Conservation (phyloP, 2,329 filamentous ascomycete species). For the Aureobasidium sp. region DNA sequence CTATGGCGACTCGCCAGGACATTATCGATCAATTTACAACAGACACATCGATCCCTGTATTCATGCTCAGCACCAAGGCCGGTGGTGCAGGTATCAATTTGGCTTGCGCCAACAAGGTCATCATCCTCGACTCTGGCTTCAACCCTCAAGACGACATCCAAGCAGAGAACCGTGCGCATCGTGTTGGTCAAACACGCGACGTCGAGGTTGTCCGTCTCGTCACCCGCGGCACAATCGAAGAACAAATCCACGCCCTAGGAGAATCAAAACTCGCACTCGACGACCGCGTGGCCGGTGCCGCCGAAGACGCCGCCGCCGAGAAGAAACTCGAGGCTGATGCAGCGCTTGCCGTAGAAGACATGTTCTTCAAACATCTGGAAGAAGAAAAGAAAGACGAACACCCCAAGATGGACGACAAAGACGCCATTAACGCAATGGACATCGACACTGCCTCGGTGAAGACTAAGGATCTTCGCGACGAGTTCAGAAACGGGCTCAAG, state of each 20-base stretch:
- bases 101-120: constrained; percentile 90
- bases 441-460: constrained; percentile 1
- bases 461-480: constrained; percentile 33
- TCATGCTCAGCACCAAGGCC: constrained; percentile 86
- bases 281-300: constrained; percentile 58
- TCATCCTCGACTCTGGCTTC: constrained; percentile 96
- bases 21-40: constrained; percentile 82
- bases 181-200: constrained; percentile 81
- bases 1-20: constrained; percentile 74
- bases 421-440: constrained; percentile 12
- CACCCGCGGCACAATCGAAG: constrained; percentile 75
- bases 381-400: constrained; percentile 2
- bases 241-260: constrained; percentile 85
- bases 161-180: constrained; percentile 92
- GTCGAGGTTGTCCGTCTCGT: constrained; percentile 88
- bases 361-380: constrained; percentile 27
- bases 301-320: constrained; percentile 24
- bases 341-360: constrained; percentile 33
- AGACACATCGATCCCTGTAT: constrained; percentile 72
- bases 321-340: constrained; percentile 40
- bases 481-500: constrained; percentile 37
- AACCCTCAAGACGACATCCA: constrained; percentile 99
- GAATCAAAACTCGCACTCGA: constrained; percentile 91
- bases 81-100: constrained; percentile 97
- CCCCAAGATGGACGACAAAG: constrained; percentile 14